These are phyloP conservation scores for Leucogyrophana mollusca DNA, from an alignment of 768 basidiomycete species.

Conservation along the genomic window DNA sequence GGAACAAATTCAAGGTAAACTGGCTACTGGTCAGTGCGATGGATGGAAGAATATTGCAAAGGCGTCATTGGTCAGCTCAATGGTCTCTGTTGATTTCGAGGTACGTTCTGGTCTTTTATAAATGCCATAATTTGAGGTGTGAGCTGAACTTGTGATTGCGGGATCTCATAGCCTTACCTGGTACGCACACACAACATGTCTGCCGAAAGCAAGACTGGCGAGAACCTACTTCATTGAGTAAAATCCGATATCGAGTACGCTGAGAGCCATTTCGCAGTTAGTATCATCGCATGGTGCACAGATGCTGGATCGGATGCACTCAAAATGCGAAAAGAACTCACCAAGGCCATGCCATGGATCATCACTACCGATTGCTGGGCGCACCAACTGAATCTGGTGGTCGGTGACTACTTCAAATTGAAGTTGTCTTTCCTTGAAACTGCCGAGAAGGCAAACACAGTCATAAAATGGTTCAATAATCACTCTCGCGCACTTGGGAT, in stretches of 20 bases:
- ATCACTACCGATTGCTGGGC: conserved; percentile 24
- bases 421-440: conserved; percentile 11
- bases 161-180: conserved; percentile 14
- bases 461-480: conserved; percentile 33
- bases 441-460: conserved; percentile 14
- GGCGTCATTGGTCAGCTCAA: conserved; percentile 18
- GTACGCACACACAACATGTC: conserved; percentile 21
- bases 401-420: conserved; percentile 32
- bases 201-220: conserved; percentile 21
- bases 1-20: conserved; percentile 11
- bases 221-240: conserved; percentile 20
- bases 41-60: conserved; percentile 32
- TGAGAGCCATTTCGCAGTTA: conserved; percentile 12
- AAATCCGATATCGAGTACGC: conserved; percentile 21
- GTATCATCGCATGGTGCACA: conserved; percentile 21
- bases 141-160: not conserved
- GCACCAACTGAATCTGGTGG: conserved; percentile 33
- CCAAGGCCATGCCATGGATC: not conserved
- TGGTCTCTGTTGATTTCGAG: conserved; percentile 22
- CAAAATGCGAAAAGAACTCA: conserved; percentile 19
- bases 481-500: conserved; percentile 26
- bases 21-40: conserved; percentile 26
- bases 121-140: not conserved
- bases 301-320: conserved; percentile 23
- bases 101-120: conserved; percentile 10